Base-by-base conservation (phyloP, 2,329 filamentous ascomycete genomes). In the Dryadomyces quercivorus region DNA sequence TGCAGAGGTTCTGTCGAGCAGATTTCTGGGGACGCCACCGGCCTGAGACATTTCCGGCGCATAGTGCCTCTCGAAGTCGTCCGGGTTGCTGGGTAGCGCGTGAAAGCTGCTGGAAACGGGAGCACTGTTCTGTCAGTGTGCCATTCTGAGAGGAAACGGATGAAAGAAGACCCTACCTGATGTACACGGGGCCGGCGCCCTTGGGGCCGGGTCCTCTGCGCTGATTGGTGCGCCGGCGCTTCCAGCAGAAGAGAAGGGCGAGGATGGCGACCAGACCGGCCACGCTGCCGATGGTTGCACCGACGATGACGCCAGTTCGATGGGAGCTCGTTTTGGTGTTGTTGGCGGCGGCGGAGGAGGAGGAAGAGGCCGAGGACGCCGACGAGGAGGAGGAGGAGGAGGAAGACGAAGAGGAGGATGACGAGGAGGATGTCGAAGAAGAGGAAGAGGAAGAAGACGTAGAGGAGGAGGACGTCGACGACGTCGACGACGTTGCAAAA, bases 231-330 rank as follows among this genome's bases (percentile, higher is more conserved):
- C 34, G 68, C 51, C 68, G 71, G 42, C 72, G 72, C 49, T 72
- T 71, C 62, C 72, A 65, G 22, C 40, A 56, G 60, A 70, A 77
- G 51, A 76, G 64, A 0, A 78, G 58, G 0, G 70, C 70, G 6
- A 70, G 57, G 7, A 79, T 57, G 7, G 70, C 67, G 9, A 71
- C 64, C 1, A 79, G 57, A 3, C 69, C 69, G 5, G 73, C 76
- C 0, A 77, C 66, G 16, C 75, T 76, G n/a, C 75, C 72, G 44
- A 82, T 69, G 16, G 71, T 72, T 13, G 75, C 78, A 26, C 78
- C 78, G 3, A 81, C 70, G 38, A 81, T 78, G 43, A 74, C 74
- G 1, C 74, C 75, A 0, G 70, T 72, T n/a, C 66, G 67, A 44
- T 68, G 61, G 34, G 36, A 31, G 34, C 9, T 5, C 5, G 46